Conservation (phyloP, 2,329 filamentous ascomycete genomes). For the Juglanconis sp. region DNA sequence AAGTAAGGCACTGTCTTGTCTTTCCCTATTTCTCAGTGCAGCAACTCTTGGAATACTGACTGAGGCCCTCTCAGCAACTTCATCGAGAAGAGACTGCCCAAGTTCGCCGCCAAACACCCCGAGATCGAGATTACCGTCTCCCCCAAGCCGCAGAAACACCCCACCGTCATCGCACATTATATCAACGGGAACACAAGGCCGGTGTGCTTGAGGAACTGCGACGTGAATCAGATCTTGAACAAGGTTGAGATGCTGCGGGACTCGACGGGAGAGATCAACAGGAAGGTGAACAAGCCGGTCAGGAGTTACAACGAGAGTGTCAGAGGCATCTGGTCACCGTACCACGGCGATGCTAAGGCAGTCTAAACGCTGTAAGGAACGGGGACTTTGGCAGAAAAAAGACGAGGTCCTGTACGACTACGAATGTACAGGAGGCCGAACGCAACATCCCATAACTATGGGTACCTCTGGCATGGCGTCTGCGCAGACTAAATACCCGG, state of each 20-base stretch:
- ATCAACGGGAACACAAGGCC: constrained; percentile 86
- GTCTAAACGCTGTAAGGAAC: constrained; percentile 36
- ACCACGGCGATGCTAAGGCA: constrained; percentile 57
- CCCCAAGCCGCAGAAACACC: constrained; percentile 84
- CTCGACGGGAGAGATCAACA: constrained; percentile 72
- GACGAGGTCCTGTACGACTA: background rate
- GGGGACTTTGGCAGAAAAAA: background rate
- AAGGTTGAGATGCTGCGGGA: constrained; percentile 74
- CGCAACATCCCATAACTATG: background rate
- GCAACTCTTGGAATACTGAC: constrained; percentile 3
- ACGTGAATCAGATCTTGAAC: constrained; percentile 73
- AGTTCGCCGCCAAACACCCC: constrained; percentile 78
- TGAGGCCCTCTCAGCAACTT: constrained; percentile 59
- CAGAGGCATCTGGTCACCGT: constrained; percentile 68
- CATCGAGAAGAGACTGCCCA: constrained; percentile 70
- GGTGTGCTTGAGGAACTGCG: constrained; percentile 84
- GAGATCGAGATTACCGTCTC: constrained; percentile 90
- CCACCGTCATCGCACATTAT: constrained; percentile 83
- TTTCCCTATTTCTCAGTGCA: background rate
- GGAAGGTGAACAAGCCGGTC: constrained; percentile 60
- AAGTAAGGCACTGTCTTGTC: constrained; percentile 56
- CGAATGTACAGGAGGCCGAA: background rate
- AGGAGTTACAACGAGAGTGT: constrained; percentile 63
- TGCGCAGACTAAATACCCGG: constrained; percentile 6
- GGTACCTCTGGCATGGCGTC: background rate